Conservation (phyloP, 805 yeast species). For the Ogataea minuta region DNA sequence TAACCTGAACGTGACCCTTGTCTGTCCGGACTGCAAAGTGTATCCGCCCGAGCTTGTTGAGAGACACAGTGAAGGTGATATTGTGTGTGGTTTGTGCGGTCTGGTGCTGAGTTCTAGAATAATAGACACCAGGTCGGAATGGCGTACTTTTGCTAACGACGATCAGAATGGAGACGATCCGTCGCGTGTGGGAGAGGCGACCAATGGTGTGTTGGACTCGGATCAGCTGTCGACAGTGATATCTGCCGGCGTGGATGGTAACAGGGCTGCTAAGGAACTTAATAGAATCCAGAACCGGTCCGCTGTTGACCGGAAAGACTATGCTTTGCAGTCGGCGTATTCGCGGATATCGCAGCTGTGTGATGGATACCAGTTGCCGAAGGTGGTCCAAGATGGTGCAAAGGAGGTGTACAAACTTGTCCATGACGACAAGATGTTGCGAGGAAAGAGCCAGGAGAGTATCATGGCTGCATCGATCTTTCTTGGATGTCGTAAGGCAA, state of each 20-base stretch:
- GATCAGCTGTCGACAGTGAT: constrained; percentile 92
- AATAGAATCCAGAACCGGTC: constrained; percentile 86
- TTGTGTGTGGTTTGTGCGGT: constrained; percentile 98
- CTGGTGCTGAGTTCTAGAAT: constrained; percentile 86
- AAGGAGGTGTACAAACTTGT: constrained; percentile 93
- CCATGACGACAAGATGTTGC: constrained; percentile 77
- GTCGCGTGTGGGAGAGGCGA: constrained; percentile 98
- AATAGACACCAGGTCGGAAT: constrained; percentile 94
- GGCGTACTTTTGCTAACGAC: constrained; percentile 98
- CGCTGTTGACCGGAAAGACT: constrained; percentile 82
- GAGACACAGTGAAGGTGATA: constrained; percentile 95
- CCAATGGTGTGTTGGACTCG: constrained; percentile 86
- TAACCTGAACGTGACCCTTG: constrained; percentile 80
- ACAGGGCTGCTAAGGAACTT: constrained; percentile 83
- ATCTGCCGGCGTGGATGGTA: constrained; percentile 80
- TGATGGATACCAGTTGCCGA: constrained; percentile 92
- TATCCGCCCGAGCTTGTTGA: constrained; percentile 95
- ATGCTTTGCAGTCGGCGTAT: constrained; percentile 83
- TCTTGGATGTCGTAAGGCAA: constrained; percentile 91
- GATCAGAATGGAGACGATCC: constrained; percentile 99
- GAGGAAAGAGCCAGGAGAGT: constrained; percentile 89
- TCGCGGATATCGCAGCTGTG: constrained; percentile 92
- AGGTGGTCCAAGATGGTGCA: constrained; percentile 95
- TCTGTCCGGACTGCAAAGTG: constrained; percentile 95
- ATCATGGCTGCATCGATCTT: constrained; percentile 96